Conservation (phyloP, 78 protist species). For the Guillardia theta region DNA sequence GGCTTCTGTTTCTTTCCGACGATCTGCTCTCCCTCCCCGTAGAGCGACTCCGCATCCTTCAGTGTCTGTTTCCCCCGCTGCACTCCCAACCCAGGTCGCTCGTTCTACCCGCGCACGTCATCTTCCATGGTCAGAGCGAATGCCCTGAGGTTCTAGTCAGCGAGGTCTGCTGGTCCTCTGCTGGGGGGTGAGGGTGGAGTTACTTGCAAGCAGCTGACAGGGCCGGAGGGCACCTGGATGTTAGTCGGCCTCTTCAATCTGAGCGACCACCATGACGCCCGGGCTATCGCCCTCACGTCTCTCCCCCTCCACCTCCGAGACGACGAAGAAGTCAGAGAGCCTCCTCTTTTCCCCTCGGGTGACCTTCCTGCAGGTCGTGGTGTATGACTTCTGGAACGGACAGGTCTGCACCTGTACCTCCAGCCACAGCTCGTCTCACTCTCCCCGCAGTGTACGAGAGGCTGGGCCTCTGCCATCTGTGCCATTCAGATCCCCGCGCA, state of each 20-base stretch:
- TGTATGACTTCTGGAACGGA: background rate
- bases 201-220: background rate
- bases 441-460: background rate
- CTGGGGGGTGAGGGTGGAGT: background rate
- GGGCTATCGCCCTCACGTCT: background rate
- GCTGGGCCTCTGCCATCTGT: background rate
- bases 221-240: background rate
- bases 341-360: background rate
- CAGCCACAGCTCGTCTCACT: background rate
- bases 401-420: background rate
- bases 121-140: too few relatives aligned
- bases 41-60: background rate
- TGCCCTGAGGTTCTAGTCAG: too few relatives aligned
- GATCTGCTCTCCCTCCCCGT: background rate
- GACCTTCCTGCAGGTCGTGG: background rate
- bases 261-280: background rate
- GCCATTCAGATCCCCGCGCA: background rate
- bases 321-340: background rate
- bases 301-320: background rate
- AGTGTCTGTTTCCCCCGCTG: background rate
- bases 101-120: too few relatives aligned
- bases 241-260: background rate
- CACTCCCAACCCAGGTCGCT: too few relatives aligned
- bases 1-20: background rate
- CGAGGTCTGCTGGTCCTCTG: background rate